A percentile compares a stretch with the other conserved stretches of the same genome.
phyloP scores from a whole-genome alignment of 257 asterid genomes.

The Gentiana dahurica region DNA sequence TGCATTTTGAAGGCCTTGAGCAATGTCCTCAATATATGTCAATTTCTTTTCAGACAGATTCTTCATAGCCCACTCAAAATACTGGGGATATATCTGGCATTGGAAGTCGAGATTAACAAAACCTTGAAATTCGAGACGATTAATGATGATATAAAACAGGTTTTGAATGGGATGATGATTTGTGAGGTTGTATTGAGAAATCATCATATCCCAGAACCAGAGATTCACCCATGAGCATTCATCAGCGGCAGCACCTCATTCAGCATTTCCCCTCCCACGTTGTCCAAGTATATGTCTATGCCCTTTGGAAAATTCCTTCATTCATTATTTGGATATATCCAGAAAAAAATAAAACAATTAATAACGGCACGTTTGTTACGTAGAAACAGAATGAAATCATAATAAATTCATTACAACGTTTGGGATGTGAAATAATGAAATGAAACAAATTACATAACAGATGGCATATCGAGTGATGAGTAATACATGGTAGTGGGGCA shows the following conservation, averaged over 20 bases:
- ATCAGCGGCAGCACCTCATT: constrained; percentile 12
- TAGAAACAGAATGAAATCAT: too few species aligned
- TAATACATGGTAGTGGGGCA: too few species aligned
- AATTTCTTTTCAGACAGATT: constrained; percentile 5
- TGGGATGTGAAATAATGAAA: too few species aligned
- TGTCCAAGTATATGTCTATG: background rate
- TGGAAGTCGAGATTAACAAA: constrained; percentile 4
- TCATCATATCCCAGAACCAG: constrained; percentile 9
- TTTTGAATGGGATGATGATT: too few species aligned
- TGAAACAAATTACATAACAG: too few species aligned
- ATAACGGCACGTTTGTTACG: too few species aligned
- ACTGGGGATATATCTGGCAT: constrained; percentile 4
- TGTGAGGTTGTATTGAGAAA: constrained; percentile 7
- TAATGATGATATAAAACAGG: constrained; percentile 5
- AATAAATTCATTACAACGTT: too few species aligned
- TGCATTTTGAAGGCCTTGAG: constrained; percentile 3
- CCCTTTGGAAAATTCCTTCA: constrained; percentile 1
- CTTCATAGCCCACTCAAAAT: constrained; percentile 7
- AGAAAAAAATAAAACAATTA: too few species aligned
- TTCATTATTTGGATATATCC: too few species aligned
- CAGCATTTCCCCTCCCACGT: constrained; percentile 1
- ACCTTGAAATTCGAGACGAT: constrained; percentile 5
- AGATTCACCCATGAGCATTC: constrained; percentile 7
- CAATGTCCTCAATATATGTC: constrained; percentile 12
- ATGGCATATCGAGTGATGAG: too few species aligned